Percentiles rank a stretch among this genome's conserved stretches.
These are phyloP conservation scores for Lineolata rhizophorae DNA, from an alignment of 495 filamentous ascomycete genomes.

Conservation along the genomic window DNA sequence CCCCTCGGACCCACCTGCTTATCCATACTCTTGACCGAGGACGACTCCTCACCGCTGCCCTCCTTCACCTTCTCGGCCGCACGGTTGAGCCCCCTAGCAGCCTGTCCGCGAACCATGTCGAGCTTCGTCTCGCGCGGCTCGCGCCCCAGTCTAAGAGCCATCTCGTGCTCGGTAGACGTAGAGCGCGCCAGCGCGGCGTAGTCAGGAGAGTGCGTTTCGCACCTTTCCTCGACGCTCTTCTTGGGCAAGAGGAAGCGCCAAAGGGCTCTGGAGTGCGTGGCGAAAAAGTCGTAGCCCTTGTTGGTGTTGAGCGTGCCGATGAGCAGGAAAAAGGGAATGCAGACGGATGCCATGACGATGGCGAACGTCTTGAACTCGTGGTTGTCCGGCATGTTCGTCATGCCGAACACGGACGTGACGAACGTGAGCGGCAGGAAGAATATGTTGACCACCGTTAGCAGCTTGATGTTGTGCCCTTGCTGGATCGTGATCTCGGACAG, in stretches of 20 bases:
- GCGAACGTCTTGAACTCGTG: conserved; percentile 17
- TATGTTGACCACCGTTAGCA: conserved; percentile 26
- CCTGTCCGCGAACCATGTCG: too few species aligned
- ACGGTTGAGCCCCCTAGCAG: too few species aligned
- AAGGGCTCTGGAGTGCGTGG: conserved; percentile 4
- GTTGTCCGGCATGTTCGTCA: conserved; percentile 21
- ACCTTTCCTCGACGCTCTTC: not conserved
- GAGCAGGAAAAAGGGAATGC: conserved; percentile 23
- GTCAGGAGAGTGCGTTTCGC: too few species aligned
- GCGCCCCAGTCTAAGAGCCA: too few species aligned
- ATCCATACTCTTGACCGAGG: too few species aligned
- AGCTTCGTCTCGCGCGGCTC: too few species aligned
- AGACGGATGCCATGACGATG: conserved; percentile 19
- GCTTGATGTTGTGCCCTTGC: conserved; percentile 25
- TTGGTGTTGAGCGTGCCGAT: conserved; percentile 21
- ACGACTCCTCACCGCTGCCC: too few species aligned
- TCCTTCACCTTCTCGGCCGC: too few species aligned
- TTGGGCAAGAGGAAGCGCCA: conserved; percentile 5
- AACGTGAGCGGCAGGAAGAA: conserved; percentile 27
- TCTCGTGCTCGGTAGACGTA: too few species aligned
- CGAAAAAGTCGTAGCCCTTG: conserved; percentile 9
- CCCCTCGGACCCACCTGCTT: too few species aligned
- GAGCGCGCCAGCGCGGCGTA: too few species aligned
- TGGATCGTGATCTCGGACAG: conserved; percentile 19
- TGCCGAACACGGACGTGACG: conserved; percentile 24